phyloP scores from a whole-genome alignment of 371 early-diverging fungal species.

The Batrachochytrium dendrobatidis region DNA sequence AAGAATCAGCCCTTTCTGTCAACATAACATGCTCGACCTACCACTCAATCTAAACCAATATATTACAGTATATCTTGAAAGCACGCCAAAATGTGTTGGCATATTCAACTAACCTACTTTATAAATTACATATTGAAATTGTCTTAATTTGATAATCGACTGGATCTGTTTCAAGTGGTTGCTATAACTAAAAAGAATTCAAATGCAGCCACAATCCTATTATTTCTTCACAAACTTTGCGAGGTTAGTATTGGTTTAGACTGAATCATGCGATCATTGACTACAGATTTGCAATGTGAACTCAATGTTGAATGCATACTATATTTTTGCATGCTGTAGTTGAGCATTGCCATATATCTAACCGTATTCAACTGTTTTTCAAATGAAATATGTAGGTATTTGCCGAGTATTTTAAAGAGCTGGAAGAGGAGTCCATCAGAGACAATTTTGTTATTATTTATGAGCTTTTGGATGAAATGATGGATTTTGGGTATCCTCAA shows the following conservation, averaged over 20 bases:
- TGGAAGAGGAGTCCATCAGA: conserved; percentile 95
- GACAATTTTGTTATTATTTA: conserved; percentile 95
- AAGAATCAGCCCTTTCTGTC: too few relatives aligned
- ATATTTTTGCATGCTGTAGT: not conserved
- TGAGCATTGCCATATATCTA: not conserved
- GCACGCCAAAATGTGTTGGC: too few relatives aligned
- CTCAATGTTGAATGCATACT: conserved; percentile 2
- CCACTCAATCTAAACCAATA: too few relatives aligned
- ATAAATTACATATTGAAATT: too few relatives aligned
- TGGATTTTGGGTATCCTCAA: conserved; percentile 99
- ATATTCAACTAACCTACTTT: too few relatives aligned
- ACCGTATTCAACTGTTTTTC: not conserved
- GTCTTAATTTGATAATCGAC: too few relatives aligned
- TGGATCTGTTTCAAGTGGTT: conserved; percentile 78
- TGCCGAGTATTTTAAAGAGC: conserved; percentile 94
- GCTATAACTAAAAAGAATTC: conserved; percentile 95
- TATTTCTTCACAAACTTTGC: conserved; percentile 88
- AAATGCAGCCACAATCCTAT: conserved; percentile 88
- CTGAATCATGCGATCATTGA: not conserved
- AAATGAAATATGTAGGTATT: conserved; percentile 55
- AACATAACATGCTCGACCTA: too few relatives aligned
- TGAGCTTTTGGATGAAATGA: conserved; percentile 98
- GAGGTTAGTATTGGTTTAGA: conserved; percentile 35
- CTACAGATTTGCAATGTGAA: conserved; percentile 8
- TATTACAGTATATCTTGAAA: too few relatives aligned